Base-by-base conservation (phyloP, 2,329 filamentous ascomycete genomes). In the Aspergillus aculeatus region DNA sequence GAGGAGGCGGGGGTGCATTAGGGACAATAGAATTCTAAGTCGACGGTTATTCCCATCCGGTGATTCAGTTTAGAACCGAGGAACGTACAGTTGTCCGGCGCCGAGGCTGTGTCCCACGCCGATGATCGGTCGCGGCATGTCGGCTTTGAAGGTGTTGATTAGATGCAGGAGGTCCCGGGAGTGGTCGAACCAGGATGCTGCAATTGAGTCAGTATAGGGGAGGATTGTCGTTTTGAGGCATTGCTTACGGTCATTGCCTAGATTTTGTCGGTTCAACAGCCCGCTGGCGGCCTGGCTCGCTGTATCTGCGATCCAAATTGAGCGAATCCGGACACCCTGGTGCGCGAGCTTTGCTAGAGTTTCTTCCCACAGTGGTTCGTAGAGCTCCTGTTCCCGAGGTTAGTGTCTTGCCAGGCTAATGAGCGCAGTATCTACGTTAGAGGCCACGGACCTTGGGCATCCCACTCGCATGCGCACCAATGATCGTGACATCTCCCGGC, bases 51-150 rank as follows among this genome's bases (percentile, higher is more conserved):
- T 26, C 4, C 4, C 10, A 5, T 26, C 19, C 10, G 4, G 4
- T 2, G 1, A 5, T 5, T 5, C 29, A n/a, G 16, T 10, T 38
- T 2, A 14, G 6, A 4, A 35, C 5, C 11, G 19, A 19, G 29
- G 29, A 4, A 54, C 60, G 16, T 60, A 73, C 63, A 95, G 80
- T 61, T 88, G 83, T 71, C 83, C 84, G 63, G 82, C 91, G 64
- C 92, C 92, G 79, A 94, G 91, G 64, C 90, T 94, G 76, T 96
- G 92, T n/a, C 90, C 92, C 23, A 96, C 74, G 56, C 89, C 92
- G 63, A 96, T 77, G 16, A 96, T 78, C 1, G 92, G 92, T 0
- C 87, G 86, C 6, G 89, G 87, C 82, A 92, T 90, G 58, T 88
- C 77, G n/a, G 41, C 52, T 16, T 62, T 54, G 76, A 94, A 92